phyloP scores from a whole-genome alignment of 1,139 yeast genomes.

The Candida tetrigidarum region DNA sequence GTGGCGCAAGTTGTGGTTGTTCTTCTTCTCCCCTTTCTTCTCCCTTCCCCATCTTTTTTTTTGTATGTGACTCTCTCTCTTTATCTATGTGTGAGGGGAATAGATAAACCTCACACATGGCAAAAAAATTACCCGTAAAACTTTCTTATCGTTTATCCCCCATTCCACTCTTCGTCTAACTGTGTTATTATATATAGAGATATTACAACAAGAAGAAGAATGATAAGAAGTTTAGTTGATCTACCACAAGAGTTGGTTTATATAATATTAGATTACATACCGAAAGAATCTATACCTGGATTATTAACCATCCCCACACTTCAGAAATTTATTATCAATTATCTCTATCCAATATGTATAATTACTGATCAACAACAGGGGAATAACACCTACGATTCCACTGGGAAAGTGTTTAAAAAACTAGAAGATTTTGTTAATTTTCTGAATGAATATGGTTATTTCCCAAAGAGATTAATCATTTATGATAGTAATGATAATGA shows the following conservation, averaged over 20 bases:
- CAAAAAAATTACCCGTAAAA: too few species aligned
- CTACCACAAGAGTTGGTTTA: constrained; percentile 14
- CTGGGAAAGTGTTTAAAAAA: constrained; percentile 2
- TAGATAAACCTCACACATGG: too few species aligned
- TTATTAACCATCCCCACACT: constrained; percentile 8
- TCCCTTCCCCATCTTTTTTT: neutral
- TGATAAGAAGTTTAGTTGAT: constrained; percentile 4
- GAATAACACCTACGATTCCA: neutral
- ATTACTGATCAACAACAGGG: neutral
- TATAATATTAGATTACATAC: constrained; percentile 10
- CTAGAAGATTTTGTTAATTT: constrained; percentile 2
- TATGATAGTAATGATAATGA: neutral
- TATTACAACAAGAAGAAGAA: too few species aligned
- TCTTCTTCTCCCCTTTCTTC: neutral
- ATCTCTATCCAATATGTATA: constrained; percentile 8
- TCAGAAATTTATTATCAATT: constrained; percentile 8
- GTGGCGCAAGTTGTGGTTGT: neutral
- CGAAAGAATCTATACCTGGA: constrained; percentile 4
- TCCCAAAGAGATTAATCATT: constrained; percentile 1
- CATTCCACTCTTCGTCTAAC: too few species aligned
- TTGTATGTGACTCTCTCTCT: neutral
- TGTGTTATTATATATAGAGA: too few species aligned
- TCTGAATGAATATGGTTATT: neutral
- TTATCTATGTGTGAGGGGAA: too few species aligned
- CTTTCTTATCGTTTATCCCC: too few species aligned